phyloP scores from a whole-genome alignment of 805 yeast genomes.

The Clavispora phyllophila region DNA sequence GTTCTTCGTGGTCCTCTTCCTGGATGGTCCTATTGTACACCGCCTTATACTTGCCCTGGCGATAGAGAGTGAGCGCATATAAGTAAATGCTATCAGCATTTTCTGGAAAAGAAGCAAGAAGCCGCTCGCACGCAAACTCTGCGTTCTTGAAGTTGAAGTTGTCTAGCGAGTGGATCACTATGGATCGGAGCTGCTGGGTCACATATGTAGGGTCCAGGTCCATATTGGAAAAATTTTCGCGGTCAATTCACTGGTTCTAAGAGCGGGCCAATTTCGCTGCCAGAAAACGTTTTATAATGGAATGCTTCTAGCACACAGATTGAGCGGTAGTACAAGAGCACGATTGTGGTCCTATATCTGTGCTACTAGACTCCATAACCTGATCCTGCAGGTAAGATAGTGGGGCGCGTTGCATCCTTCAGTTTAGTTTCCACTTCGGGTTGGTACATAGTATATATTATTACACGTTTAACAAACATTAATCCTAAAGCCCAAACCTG shows the following conservation, averaged over 20 bases:
- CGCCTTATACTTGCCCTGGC: constrained; percentile 54
- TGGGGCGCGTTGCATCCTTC: too few species aligned
- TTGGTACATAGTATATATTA: background rate
- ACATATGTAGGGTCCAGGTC: constrained; percentile 1
- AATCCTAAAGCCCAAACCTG: background rate
- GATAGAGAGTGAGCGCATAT: constrained; percentile 61
- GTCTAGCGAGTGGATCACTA: constrained; percentile 67
- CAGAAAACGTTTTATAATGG: background rate
- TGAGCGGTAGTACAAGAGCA: background rate
- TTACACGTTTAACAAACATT: background rate
- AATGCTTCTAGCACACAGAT: background rate
- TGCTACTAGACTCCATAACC: background rate
- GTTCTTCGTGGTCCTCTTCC: constrained; percentile 34
- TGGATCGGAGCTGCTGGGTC: constrained; percentile 47
- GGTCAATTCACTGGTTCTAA: too few species aligned
- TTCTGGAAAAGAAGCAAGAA: constrained; percentile 56
- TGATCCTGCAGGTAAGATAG: background rate
- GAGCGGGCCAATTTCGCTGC: too few species aligned
- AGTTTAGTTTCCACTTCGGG: too few species aligned
- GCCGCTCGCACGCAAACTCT: constrained; percentile 79
- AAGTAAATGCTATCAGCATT: constrained; percentile 61
- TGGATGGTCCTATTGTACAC: constrained; percentile 46
- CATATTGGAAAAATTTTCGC: background rate
- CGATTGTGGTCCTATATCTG: background rate
- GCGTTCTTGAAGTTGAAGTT: constrained; percentile 69